Base-by-base conservation (phyloP, 192 early-diverging fungal genomes). In the Lobosporangium transversale region DNA sequence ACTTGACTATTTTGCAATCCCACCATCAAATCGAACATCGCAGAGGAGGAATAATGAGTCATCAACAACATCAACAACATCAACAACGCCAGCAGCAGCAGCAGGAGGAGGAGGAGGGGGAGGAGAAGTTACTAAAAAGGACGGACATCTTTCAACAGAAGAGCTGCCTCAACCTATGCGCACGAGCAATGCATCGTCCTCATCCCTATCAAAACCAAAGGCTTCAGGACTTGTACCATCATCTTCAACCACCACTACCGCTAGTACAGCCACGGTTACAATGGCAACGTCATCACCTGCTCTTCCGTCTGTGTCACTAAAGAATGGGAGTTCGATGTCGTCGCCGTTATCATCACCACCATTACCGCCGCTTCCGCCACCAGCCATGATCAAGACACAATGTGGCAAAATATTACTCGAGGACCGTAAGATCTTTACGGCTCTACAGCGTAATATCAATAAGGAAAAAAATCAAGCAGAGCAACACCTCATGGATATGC, bases 401-500 rank as follows among this genome's bases (percentile, higher is more conserved):
- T 89, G 88, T 43, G 90, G 87, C 49, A 79, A 86, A 40, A 66
- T 88, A 33, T 80, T 94, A 18, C 68, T 87, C 18, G 79, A 89
- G 49, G 84, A 91, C 58, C 83, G 85, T 53, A 87, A 88, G 27
- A 89, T 94, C 30, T 94, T 94, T 81, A 85, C 89, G 21, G 86
- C 92, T 15, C 65, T 94, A 6, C 88, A 91, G 56, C 83, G 89
- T 18, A 92, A 90, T 33, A 90, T 92, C 78, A 84, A 89, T 58
- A 86, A 84, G 53, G 83, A 88, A 51, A 84, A 88, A 35, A 86
- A 87, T 32, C 76, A 84, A 27, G 86, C 84, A 1, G 87, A 94
- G 51, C 92, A 91, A 68, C 92, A 94, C 83, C 80, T 94, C 33
- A 92, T 94, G 37, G 91, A 92, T 60, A 91, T 94, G 88, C 80